Evolutionary conservation across 176 grass and related monocot species (phyloP).

Genomic region (Aechmea fasciata): DNA sequence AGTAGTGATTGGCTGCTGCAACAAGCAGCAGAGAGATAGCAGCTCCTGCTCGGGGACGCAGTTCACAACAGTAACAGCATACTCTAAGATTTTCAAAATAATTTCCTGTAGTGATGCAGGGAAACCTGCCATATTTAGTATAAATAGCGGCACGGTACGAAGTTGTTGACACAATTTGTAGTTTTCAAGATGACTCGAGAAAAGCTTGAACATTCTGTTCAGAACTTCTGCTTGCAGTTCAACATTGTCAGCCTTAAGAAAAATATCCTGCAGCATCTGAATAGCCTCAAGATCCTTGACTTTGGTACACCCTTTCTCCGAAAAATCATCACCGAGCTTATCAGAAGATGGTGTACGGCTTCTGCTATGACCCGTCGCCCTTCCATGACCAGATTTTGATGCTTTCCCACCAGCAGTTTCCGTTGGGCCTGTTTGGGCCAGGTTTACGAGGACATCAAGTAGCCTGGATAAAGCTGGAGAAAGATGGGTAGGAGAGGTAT

Average conservation of each 20-base stretch:
- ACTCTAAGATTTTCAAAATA: constrained; percentile 98
- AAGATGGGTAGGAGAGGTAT: constrained; percentile 43
- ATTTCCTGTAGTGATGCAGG: constrained; percentile 94
- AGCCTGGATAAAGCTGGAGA: constrained; percentile 84
- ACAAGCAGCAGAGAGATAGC: constrained; percentile 93
- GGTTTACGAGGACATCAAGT: constrained; percentile 96
- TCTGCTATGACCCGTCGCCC: constrained; percentile 45
- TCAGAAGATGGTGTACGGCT: constrained; percentile 68
- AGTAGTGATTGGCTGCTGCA: constrained; percentile 88
- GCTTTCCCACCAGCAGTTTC: constrained; percentile 51
- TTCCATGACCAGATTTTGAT: constrained; percentile 45
- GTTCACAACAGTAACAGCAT: constrained; percentile 96
- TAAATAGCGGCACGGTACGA: constrained; percentile 91
- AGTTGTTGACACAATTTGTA: constrained; percentile 94
- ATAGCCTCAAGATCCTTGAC: constrained; percentile 99
- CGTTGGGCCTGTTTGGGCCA: constrained; percentile 77
- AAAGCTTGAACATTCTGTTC: constrained; percentile 99
- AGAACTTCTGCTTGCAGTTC: constrained; percentile 97
- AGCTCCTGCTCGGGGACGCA: constrained; percentile 96
- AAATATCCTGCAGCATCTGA: constrained; percentile 99
- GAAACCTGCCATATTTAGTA: constrained; percentile 98
- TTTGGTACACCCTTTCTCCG: constrained; percentile 73
- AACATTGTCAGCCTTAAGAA: constrained; percentile 95
- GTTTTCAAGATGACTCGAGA: constrained; percentile 97
- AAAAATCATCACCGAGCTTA: constrained; percentile 48